Percentiles rank a stretch among this genome's conserved stretches.
Evolutionary conservation across 352 stramenopile genomes (phyloP).

Genomic region (Pythium apleroticum): DNA sequence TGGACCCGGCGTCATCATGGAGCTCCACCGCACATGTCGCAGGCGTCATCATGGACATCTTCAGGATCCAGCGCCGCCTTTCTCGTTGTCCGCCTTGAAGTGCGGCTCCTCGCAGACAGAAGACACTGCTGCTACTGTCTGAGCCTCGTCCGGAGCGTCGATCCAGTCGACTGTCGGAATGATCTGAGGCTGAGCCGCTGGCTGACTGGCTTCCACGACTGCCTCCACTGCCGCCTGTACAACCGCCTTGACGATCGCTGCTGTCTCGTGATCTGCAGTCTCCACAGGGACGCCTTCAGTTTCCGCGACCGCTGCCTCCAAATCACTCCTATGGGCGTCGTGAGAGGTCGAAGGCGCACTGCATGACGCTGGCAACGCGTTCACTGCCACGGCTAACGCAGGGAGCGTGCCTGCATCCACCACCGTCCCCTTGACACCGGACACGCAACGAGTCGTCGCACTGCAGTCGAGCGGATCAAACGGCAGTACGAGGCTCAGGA

Average conservation of each 20-base stretch:
- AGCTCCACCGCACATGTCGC: not conserved
- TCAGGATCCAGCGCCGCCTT: no score
- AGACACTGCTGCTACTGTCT: no score
- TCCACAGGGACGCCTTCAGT: not conserved
- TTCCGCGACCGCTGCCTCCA: not conserved
- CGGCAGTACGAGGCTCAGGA: conserved; percentile 20
- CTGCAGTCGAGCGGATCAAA: conserved; percentile 30
- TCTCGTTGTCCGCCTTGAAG: no score
- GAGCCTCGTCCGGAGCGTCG: not conserved
- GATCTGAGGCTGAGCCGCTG: not conserved
- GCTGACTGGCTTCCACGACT: not conserved
- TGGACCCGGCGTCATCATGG: not conserved
- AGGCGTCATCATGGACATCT: not conserved
- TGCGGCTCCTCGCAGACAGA: no score
- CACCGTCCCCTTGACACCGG: not conserved
- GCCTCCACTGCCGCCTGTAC: not conserved
- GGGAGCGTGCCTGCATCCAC: not conserved
- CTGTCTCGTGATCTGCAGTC: no score
- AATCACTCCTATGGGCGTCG: not conserved
- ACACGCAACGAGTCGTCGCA: not conserved
- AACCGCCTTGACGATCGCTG: not conserved
- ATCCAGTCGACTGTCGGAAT: not conserved
- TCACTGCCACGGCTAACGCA: not conserved
- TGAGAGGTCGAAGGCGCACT: not conserved
- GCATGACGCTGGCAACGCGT: not conserved